Conservation (phyloP, 768 basidiomycete species). For the Boletus patriciae region DNA sequence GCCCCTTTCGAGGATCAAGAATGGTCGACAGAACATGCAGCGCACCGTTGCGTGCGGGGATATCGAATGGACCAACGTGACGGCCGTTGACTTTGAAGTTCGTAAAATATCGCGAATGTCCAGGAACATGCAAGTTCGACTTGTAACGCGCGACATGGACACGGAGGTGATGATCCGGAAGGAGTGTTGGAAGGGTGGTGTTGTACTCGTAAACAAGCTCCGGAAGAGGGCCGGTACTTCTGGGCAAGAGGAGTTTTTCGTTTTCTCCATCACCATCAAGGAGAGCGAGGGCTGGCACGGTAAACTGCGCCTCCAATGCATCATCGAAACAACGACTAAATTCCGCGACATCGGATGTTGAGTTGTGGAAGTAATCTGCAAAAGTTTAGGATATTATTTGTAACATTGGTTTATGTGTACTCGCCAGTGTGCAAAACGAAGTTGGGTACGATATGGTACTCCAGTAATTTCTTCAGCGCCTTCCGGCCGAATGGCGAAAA, state of each 20-base stretch:
- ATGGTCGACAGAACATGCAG: conserved; percentile 12
- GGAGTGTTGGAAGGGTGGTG: conserved; percentile 12
- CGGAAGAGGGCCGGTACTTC: neutral
- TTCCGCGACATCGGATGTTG: neutral
- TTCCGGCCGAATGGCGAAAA: conserved; percentile 16
- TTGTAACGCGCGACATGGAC: conserved; percentile 14
- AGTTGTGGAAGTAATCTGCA: conserved; percentile 15
- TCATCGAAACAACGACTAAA: neutral
- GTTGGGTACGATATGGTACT: conserved; percentile 15
- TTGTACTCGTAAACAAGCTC: conserved; percentile 18
- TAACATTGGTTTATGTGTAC: neutral
- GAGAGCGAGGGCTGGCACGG: neutral
- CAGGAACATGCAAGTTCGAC: neutral
- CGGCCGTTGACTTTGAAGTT: conserved; percentile 10
- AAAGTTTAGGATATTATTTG: neutral
- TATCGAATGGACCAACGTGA: conserved; percentile 7
- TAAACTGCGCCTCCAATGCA: neutral
- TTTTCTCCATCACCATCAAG: neutral
- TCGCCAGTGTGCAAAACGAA: conserved; percentile 7
- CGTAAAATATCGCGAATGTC: conserved; percentile 7
- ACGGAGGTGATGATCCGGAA: conserved; percentile 1
- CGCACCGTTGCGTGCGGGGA: conserved; percentile 16
- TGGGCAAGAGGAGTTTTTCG: neutral
- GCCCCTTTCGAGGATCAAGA: conserved; percentile 14
- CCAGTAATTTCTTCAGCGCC: conserved; percentile 12